These are phyloP conservation scores for Cylindricascospora bacillispora DNA, from an alignment of 1,139 yeast species.

Conservation along the genomic window DNA sequence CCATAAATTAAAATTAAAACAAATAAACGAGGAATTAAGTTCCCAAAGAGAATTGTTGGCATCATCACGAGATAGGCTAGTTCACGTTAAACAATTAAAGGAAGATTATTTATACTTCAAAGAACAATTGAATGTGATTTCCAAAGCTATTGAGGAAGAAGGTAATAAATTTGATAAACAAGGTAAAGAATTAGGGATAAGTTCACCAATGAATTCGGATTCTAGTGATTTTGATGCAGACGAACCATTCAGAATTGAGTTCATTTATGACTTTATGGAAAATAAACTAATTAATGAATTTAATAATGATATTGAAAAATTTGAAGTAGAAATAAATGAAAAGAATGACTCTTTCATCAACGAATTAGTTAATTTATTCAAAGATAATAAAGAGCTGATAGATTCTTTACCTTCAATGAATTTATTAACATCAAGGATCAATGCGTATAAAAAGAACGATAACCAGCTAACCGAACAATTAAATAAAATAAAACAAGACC, in stretches of 20 bases:
- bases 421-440: constrained; percentile 61
- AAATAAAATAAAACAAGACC: constrained; percentile 35
- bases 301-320: constrained; percentile 18
- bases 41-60: constrained; percentile 17
- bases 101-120: constrained; percentile 27
- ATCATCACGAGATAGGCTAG: constrained; percentile 17
- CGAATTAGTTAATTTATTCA: constrained; percentile 8
- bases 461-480: constrained; percentile 38
- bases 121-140: constrained; percentile 41
- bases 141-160: constrained; percentile 46
- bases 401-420: constrained; percentile 43
- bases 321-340: constrained; percentile 7
- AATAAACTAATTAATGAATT: constrained; percentile 25
- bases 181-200: constrained; percentile 27
- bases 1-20: constrained; percentile 17
- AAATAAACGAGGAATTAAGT: constrained; percentile 16
- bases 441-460: constrained; percentile 65
- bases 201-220: constrained; percentile 30
- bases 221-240: constrained; percentile 66
- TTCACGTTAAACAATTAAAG: constrained; percentile 18
- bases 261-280: constrained; percentile 40
- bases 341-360: constrained; percentile 15
- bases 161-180: constrained; percentile 36
- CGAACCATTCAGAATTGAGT: constrained; percentile 63
- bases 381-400: constrained; percentile 9